These are phyloP conservation scores for Penicillium frequentans DNA, from an alignment of 2,329 filamentous ascomycete genomes.

Conservation along the genomic window DNA sequence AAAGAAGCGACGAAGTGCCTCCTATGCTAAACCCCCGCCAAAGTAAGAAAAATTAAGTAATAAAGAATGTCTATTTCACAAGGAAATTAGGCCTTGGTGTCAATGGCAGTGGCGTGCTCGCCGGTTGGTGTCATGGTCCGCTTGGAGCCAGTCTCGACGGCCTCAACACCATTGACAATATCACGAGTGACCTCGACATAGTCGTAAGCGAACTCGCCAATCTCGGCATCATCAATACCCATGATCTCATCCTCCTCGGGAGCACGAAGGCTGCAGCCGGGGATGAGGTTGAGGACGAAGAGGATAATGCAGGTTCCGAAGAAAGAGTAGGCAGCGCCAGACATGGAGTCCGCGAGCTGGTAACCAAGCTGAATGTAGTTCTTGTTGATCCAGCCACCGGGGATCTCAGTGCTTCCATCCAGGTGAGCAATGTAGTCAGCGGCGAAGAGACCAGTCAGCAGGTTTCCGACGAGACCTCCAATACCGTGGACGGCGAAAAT, in stretches of 20 bases:
- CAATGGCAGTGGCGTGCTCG: constrained; percentile 17
- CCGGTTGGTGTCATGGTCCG: constrained; percentile 29
- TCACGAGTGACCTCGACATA: constrained; percentile 82
- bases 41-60: constrained; percentile 2
- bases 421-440: constrained; percentile 81
- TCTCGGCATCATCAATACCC: constrained; percentile 85
- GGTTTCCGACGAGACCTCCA: constrained; percentile 75
- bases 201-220: constrained; percentile 94
- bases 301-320: constrained; percentile 74
- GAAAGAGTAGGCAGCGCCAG: constrained; percentile 77
- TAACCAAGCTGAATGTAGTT: constrained; percentile 82
- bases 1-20: neutral
- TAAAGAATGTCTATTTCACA: constrained; percentile 6
- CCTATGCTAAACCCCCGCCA: neutral
- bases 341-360: constrained; percentile 78
- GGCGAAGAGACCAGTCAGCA: constrained; percentile 79
- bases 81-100: constrained; percentile 26
- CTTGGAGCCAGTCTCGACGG: constrained; percentile 28
- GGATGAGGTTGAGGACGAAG: constrained; percentile 75
- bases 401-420: constrained; percentile 67
- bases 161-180: constrained; percentile 51
- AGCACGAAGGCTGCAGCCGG: constrained; percentile 72
- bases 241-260: constrained; percentile 76
- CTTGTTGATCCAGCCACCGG: constrained; percentile 78
- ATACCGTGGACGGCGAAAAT: constrained; percentile 83